Evolutionary conservation across 164 flowering plant genomes (phyloP), one percentile per base, ranked within the genome.

Genomic region (Cinnamomum chago): DNA sequence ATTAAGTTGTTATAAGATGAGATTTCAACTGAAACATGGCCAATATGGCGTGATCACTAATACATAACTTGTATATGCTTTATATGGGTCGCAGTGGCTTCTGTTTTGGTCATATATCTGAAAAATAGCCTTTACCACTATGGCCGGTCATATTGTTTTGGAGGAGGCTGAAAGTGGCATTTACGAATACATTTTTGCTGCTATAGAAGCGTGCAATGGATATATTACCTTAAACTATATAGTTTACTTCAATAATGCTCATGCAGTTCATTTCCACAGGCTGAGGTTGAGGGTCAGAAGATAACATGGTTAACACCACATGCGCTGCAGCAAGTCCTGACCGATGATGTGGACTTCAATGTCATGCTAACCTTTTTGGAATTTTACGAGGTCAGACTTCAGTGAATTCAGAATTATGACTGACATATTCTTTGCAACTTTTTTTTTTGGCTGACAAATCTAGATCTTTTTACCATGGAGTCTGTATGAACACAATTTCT

Each of bases 271-370:
- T 79, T 13, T 74, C 10, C 75, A 5, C 81, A 95, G 97, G 97
- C 94, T 71, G 97, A 89, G 76, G 86, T 93, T 77, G 86, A 85
- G 68, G 98, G 99, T 51, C 97, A 93, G 82, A 93, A 85, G 77
- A 84, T 95, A 65, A 90, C 95, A 70, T 93, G 99, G 99, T 73
- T 95, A 74, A 85, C 94, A 27, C 98, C 98, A 13, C 99, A 93
- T 82, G 83, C 91, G 0, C 18, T 88, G 76, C 98, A 93, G 73
- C 99, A 95, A 88, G 97, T 95, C 35, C 72, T 92, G 80, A 82
- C 98, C 70, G 94, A 88, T 76, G 98, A 93, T 75, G 90, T 95
- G 52, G 97, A 93, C 81, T 93, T 79, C 70, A 85, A 83, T 72
- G 87, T 95, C 70, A 84, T 95, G 90, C 83, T 89, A 65, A 92